phyloP scores from a whole-genome alignment of 331 rosid species.

The Malus hybrid region DNA sequence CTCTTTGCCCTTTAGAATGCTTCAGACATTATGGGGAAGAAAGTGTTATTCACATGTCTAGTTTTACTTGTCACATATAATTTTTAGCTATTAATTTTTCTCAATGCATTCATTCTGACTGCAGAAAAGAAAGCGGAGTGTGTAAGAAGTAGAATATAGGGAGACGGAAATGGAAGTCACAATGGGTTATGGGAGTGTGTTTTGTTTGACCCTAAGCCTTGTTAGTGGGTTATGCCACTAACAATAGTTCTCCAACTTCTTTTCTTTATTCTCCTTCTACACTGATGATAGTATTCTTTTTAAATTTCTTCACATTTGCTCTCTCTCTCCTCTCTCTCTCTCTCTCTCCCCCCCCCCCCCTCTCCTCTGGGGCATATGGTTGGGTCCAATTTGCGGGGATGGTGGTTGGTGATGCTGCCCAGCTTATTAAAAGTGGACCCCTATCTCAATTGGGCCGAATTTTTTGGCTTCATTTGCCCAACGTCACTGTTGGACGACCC shows the following conservation, averaged over 20 bases:
- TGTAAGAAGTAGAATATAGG: too few relatives aligned
- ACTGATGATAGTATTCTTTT: background rate
- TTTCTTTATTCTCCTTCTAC: slow-evolving; percentile 3
- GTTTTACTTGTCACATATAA: too few relatives aligned
- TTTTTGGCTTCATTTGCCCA: slow-evolving; percentile 24
- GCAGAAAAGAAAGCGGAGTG: too few relatives aligned
- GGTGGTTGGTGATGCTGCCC: slow-evolving; percentile 48
- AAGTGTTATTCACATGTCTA: too few relatives aligned
- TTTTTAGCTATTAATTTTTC: too few relatives aligned
- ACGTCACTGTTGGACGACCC: slow-evolving; percentile 26
- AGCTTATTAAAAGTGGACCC: slow-evolving; percentile 55
- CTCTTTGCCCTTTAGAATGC: slow-evolving; percentile 38
- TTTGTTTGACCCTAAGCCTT: slow-evolving; percentile 49
- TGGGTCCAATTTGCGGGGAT: slow-evolving; percentile 59
- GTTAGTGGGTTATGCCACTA: slow-evolving; percentile 65
- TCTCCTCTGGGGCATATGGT: slow-evolving; percentile 28
- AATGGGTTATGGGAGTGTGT: slow-evolving; percentile 46
- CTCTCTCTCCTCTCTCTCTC: slow-evolving; percentile 4
- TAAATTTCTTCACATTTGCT: slow-evolving; percentile 21
- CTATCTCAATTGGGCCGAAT: slow-evolving; percentile 25
- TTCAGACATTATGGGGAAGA: slow-evolving; percentile 24
- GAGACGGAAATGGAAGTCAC: slow-evolving; percentile 36
- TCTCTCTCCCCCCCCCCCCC: too few relatives aligned
- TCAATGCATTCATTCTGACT: too few relatives aligned
- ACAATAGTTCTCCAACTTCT: slow-evolving; percentile 39